phyloP scores from a whole-genome alignment of 352 stramenopile species.

The Thalassiosira livingstoniorum region DNA sequence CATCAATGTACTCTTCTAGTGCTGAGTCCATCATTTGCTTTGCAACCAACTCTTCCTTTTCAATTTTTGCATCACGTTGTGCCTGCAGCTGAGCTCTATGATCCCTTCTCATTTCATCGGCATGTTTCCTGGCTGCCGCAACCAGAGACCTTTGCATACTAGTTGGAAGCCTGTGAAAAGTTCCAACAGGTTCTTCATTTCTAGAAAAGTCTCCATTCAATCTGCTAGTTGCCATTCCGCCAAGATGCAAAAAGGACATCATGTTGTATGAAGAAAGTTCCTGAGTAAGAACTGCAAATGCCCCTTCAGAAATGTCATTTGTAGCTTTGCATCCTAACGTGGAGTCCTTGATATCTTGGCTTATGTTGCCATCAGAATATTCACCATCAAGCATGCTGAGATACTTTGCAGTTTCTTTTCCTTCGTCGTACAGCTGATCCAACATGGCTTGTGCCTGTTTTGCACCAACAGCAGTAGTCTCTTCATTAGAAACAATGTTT shows the following conservation, averaged over 20 bases:
- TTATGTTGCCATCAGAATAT: background rate
- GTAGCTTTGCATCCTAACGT: constrained; percentile 29
- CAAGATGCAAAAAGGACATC: constrained; percentile 16
- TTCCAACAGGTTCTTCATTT: constrained; percentile 30
- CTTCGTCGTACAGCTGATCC: constrained; percentile 26
- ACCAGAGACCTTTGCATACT: constrained; percentile 12
- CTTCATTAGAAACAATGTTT: too few species aligned
- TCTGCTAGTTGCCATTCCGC: constrained; percentile 2
- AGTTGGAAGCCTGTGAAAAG: constrained; percentile 7
- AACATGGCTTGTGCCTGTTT: too few species aligned
- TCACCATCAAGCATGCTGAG: background rate
- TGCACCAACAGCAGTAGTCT: too few species aligned
- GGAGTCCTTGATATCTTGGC: constrained; percentile 9
- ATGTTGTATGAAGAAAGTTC: constrained; percentile 19
- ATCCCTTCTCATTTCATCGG: background rate
- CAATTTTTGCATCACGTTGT: constrained; percentile 20
- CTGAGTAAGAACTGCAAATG: constrained; percentile 16
- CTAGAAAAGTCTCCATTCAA: constrained; percentile 8
- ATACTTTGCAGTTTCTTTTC: constrained; percentile 41
- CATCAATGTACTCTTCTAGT: constrained; percentile 38
- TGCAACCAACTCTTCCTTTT: constrained; percentile 36
- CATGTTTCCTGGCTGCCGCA: too few species aligned
- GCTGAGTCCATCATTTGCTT: constrained; percentile 21
- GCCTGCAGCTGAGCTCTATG: constrained; percentile 6
- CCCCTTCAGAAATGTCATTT: constrained; percentile 39